Conservation (phyloP, 1,284 basidiomycete species). For the Papiliotrema fonsecae region DNA sequence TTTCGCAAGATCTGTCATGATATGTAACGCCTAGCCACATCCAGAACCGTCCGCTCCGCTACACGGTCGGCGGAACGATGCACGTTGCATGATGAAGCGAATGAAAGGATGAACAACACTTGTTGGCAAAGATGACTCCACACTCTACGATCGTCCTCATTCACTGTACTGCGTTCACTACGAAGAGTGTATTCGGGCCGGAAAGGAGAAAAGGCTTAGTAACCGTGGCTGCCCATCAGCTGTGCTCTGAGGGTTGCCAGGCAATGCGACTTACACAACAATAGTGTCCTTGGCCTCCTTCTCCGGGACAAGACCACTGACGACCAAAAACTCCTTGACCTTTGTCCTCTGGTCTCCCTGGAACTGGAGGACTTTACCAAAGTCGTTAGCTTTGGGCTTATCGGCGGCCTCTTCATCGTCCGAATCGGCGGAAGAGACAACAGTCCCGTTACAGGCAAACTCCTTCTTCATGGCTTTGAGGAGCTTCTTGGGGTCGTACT, state of each 20-base stretch:
- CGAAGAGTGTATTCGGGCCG: too few species aligned
- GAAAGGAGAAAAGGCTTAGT: constrained; percentile 12
- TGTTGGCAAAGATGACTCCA: too few species aligned
- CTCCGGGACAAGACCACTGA: constrained; percentile 48
- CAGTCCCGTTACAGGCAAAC: constrained; percentile 98
- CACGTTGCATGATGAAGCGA: background rate
- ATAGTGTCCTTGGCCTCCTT: constrained; percentile 50
- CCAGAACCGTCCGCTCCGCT: too few species aligned
- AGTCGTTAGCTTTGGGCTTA: constrained; percentile 75
- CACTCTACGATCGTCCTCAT: background rate
- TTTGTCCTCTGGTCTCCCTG: constrained; percentile 96
- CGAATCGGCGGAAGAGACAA: constrained; percentile 57
- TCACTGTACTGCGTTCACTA: background rate
- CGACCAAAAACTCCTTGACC: constrained; percentile 79
- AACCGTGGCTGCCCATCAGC: constrained; percentile 30
- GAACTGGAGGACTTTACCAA: constrained; percentile 97
- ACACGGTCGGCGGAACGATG: background rate
- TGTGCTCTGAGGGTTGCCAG: too few species aligned
- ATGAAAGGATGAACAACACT: background rate
- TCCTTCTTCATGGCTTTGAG: constrained; percentile 99
- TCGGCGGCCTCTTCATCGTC: constrained; percentile 37
- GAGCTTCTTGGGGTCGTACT: constrained; percentile 97
- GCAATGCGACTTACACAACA: constrained; percentile 48
- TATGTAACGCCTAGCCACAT: too few species aligned
- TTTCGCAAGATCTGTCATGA: too few species aligned